These are phyloP conservation scores for Chlorella sp. DNA, from an alignment of 139 green algal species.

Conservation along the genomic window DNA sequence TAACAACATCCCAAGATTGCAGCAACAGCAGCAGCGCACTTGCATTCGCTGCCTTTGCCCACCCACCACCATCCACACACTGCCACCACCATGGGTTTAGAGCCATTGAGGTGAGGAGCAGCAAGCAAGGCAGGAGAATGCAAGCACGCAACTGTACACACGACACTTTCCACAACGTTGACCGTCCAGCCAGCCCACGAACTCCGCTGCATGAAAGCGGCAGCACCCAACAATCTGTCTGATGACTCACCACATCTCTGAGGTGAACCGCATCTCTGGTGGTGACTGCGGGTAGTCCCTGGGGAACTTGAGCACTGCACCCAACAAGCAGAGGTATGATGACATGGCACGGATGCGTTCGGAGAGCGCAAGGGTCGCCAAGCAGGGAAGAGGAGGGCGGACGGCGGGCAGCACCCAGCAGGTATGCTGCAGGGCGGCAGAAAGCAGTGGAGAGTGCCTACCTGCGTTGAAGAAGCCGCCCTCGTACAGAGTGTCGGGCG, in stretches of 20 bases:
- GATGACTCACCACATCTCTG: conserved; percentile 96
- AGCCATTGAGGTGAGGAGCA: not conserved
- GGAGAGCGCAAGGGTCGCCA: not conserved
- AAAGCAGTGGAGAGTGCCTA: not conserved
- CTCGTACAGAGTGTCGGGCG: conserved; percentile 98
- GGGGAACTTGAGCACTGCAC: conserved; percentile 88
- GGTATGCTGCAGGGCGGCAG: not conserved
- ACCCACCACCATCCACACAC: no score
- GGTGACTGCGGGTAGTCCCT: conserved; percentile 98
- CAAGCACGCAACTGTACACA: not conserved
- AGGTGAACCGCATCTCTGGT: conserved; percentile 94
- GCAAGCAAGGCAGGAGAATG: not conserved
- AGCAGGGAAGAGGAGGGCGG: not conserved
- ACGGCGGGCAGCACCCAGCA: not conserved
- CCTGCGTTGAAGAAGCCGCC: conserved; percentile 99
- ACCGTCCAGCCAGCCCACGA: no score
- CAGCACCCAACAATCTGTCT: not conserved
- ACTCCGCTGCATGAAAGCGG: not conserved
- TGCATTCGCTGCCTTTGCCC: no score
- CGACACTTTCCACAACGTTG: no score
- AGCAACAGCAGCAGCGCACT: no score
- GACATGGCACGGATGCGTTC: not conserved
- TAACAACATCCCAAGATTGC: no score
- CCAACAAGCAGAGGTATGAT: not conserved
- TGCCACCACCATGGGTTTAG: no score